Base-by-base conservation (phyloP, 129 eudicot genomes). In the Artemisia annua region DNA sequence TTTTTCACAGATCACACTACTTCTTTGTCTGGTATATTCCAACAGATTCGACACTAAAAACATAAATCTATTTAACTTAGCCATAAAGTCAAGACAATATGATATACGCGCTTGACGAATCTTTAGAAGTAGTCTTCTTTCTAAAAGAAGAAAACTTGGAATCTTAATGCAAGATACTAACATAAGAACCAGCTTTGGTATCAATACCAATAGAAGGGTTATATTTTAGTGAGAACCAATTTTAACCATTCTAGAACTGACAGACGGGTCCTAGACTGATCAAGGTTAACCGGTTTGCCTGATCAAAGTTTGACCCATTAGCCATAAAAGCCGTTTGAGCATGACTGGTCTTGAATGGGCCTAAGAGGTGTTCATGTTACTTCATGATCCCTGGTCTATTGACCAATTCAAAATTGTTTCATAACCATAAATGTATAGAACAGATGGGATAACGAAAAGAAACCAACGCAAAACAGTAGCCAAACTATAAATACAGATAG, bases 1-100 rank as follows among this genome's bases (percentile, higher is more conserved):
- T 54, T 39, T 39, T 22, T n/a, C 12, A 30, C n/a, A 50, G 39
- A 22, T 44, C 65, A 52, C 22, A 62, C 70, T 12, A 32, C 20
- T 6, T 3, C 16, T 30, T 15, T 78, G 52, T 53, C 71, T 62
- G 49, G n/a, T 11, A 70, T 13, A 63, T 70, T 70, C 72, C 77
- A 24, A 63, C 76, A 70, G 51, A 52, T 70, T 48, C 28, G 13
- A 76, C 74, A 46, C 49, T 3, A 13, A 75, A 63, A 4, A 35
- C 32, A 3, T 26, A 66, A 26, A 17, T 18, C 19, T 2, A 64
- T 11, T 11, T 26, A 48, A 32, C 64, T 4, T 65, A 52, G 32
- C 66, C 17, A 53, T 11, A 1, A 58, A 32, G 61, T 11, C 13
- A 19, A 7, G 11, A 56, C 20, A 9, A 70, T 12, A 7, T 58